These are phyloP conservation scores for Prunus fruticosa DNA, from an alignment of 306 rosid genomes.

Conservation along the genomic window DNA sequence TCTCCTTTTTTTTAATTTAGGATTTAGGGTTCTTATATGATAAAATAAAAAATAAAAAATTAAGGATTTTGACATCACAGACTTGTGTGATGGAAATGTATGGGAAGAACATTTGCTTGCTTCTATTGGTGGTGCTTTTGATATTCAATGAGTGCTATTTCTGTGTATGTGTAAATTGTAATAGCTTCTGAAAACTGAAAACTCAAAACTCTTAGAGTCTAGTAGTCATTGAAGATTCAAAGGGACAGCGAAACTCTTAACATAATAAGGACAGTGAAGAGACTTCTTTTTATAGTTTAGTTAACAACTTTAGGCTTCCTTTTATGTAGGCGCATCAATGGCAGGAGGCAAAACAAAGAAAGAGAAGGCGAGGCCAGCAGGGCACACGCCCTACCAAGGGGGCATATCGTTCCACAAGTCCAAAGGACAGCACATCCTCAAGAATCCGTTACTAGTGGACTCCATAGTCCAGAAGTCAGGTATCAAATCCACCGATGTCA, in stretches of 20 bases:
- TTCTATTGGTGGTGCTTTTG: not conserved
- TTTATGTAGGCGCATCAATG: slow-evolving; percentile 21
- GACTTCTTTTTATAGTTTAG: not conserved
- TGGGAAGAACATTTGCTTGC: not conserved
- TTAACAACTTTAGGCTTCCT: no score
- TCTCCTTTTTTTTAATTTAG: no score
- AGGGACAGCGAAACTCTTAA: not conserved
- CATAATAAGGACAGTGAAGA: not conserved
- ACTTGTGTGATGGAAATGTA: no score
- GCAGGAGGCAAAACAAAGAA: slow-evolving; percentile 56
- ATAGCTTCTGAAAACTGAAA: not conserved
- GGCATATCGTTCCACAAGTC: slow-evolving; percentile 61
- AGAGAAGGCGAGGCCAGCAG: slow-evolving; percentile 41
- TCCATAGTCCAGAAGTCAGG: slow-evolving; percentile 55
- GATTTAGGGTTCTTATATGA: no score
- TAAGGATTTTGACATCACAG: no score
- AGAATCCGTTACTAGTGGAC: slow-evolving; percentile 51
- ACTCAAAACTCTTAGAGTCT: not conserved
- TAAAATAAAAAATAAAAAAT: no score
- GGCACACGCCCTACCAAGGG: slow-evolving; percentile 48
- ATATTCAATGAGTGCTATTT: not conserved
- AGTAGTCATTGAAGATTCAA: not conserved
- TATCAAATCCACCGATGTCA: slow-evolving; percentile 46
- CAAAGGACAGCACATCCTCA: slow-evolving; percentile 60
- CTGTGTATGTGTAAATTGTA: no score